Conservation (phyloP, 2,329 filamentous ascomycete species). For the Bipolaris victoriae region DNA sequence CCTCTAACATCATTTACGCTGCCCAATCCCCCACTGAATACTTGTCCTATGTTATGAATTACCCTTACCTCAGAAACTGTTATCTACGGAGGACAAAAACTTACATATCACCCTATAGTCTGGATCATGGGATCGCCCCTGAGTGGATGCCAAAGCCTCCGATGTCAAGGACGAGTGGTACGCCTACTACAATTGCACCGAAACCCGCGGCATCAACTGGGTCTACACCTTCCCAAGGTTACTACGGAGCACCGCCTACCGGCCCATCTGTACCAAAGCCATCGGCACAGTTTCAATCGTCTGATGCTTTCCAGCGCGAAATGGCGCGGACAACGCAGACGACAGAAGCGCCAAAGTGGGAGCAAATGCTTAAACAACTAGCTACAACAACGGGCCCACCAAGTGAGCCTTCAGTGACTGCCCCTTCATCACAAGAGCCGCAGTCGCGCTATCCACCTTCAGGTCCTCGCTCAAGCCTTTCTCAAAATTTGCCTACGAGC, state of each 20-base stretch:
- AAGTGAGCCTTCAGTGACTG: slow-evolving; percentile 11
- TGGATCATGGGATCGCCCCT: slow-evolving; percentile 50
- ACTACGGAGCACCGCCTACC: slow-evolving; percentile 18
- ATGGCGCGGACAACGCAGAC: slow-evolving; percentile 36
- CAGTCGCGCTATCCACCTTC: slow-evolving; percentile 25
- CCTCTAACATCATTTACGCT: slow-evolving; percentile 48
- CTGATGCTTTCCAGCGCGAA: slow-evolving; percentile 54
- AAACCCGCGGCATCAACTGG: slow-evolving; percentile 19
- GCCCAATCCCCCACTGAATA: slow-evolving; percentile 48
- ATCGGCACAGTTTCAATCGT: slow-evolving; percentile 51
- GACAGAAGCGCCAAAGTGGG: slow-evolving; percentile 38
- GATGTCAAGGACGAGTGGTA: slow-evolving; percentile 8
- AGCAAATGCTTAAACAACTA: slow-evolving; percentile 44
- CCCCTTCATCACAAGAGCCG: slow-evolving; percentile 19
- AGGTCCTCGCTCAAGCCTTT: slow-evolving; percentile 19
- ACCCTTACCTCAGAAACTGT: slow-evolving; percentile 55
- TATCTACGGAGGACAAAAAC: slow-evolving; percentile 53
- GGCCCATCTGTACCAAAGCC: slow-evolving; percentile 33
- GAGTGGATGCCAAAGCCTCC: slow-evolving; percentile 47
- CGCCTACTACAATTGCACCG: slow-evolving; percentile 23
- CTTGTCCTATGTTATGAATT: slow-evolving; percentile 52
- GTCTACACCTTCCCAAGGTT: slow-evolving; percentile 15
- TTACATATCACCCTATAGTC: slow-evolving; percentile 56
- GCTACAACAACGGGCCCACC: slow-evolving; percentile 27
- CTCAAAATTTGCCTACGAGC: slow-evolving; percentile 22